Evolutionary conservation across 306 rosid genomes (phyloP), one percentile per base, ranked within the genome.

Genomic region (Argentina anserina): DNA sequence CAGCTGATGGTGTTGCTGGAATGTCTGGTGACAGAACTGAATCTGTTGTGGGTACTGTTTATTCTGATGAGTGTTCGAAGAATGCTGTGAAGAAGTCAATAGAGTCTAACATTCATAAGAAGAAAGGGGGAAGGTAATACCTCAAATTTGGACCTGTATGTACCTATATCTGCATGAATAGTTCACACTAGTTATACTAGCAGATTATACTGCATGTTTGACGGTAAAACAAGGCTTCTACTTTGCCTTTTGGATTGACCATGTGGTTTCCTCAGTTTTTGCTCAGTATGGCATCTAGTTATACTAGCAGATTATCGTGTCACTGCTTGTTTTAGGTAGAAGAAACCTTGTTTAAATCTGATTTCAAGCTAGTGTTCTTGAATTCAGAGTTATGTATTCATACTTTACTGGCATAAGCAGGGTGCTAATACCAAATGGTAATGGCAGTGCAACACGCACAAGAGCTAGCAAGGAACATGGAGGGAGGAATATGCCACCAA

Each of bases 41-140:
- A 69, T 79, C 88, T 63, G 79, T 79, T 60, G 67, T 23, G 43
- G 76, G 69, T 23, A 75, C 41, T 70, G 82, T 71, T 76, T 69
- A 70, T 50, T 39, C 69, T 70, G 72, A 85, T 1, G 77, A 74
- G 73, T 77, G 45, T 78, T 64, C n/a, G 71, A 62, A 55, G 33
- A 69, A 49, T 28, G 75, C 70, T 65, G 67, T 23, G 31, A 85
- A 82, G 78, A 79, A 80, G 77, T 73, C 75, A 36, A 64, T 41
- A n/a, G 74, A 53, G 52, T 34, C 84, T 39, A 39, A 74, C 64
- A 37, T 75, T 78, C 76, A 81, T 74, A 75, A 71, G 46, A 75
- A 75, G 68, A 78, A 73, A 20, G 82, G 78, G 68, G 74, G 79
- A 68, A 92, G 98, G 98, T 92, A 82, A 43, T 55, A 23, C 69